These are phyloP conservation scores for Neoboletus magnificus DNA, from an alignment of 768 basidiomycete genomes.

Conservation along the genomic window DNA sequence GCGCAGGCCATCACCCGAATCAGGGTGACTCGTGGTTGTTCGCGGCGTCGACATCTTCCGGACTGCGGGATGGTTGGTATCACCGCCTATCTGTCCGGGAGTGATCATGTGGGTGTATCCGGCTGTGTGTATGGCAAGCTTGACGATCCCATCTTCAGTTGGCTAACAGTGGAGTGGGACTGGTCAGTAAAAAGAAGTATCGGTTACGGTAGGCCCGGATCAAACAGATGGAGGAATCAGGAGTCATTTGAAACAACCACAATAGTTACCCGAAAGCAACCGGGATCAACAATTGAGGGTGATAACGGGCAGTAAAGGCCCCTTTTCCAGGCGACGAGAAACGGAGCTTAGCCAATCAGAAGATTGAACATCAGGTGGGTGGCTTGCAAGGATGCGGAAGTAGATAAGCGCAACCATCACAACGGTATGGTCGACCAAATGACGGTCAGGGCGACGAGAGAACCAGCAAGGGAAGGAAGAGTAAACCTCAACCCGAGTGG, in stretches of 20 bases:
- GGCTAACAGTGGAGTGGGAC: constrained; percentile 44
- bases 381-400: not conserved
- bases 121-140: constrained; percentile 71
- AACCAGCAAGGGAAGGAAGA: not conserved
- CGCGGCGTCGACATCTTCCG: constrained; percentile 67
- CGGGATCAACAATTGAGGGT: not conserved
- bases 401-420: not conserved
- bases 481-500: not conserved
- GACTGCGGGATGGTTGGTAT: constrained; percentile 2
- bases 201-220: not conserved
- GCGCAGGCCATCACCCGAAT: constrained; percentile 46
- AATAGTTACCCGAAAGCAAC: not conserved
- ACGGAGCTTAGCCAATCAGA: not conserved
- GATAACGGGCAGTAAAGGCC: not conserved
- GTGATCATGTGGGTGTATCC: constrained; percentile 56
- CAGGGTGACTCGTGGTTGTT: constrained; percentile 61
- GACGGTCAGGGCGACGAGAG: not conserved
- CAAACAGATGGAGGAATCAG: not conserved
- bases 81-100: not conserved
- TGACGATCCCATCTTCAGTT: constrained; percentile 64
- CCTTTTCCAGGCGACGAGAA: not conserved
- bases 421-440: not conserved
- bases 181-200: not conserved
- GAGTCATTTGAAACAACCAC: not conserved
- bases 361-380: not conserved